Conservation (phyloP, 2,329 filamentous ascomycete species). For the Ceratocystis alfenasii region DNA sequence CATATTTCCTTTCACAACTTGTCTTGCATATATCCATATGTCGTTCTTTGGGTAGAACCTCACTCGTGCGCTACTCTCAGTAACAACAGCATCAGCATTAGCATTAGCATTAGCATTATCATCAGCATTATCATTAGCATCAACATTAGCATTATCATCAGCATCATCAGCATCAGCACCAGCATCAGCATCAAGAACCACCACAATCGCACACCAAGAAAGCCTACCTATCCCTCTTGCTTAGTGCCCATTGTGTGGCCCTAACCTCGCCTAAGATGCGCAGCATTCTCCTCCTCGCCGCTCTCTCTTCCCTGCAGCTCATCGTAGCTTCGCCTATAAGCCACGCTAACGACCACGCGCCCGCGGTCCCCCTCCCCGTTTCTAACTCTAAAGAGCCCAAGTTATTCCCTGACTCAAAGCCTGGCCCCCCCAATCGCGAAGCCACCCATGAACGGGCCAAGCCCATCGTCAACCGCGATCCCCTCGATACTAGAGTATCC, state of each 20-base stretch:
- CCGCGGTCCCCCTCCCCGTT: background rate
- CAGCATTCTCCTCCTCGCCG: constrained; percentile 4
- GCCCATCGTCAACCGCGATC: background rate
- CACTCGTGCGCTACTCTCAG: background rate
- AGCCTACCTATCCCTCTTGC: background rate
- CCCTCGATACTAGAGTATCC: too few relatives aligned
- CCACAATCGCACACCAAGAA: background rate
- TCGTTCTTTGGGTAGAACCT: background rate
- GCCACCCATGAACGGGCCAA: background rate
- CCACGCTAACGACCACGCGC: background rate
- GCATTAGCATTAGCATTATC: background rate
- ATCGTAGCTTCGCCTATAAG: constrained; percentile 11
- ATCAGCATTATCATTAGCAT: background rate
- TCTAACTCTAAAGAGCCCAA: background rate
- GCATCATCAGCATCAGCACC: background rate
- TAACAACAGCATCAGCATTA: background rate
- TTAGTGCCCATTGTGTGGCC: background rate
- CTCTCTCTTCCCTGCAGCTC: constrained; percentile 12
- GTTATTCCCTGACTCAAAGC: background rate
- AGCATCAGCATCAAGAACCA: background rate
- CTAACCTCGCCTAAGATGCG: constrained; percentile 5
- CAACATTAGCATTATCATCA: background rate
- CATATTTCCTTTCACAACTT: background rate
- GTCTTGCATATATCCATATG: background rate
- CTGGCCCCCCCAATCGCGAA: background rate